Evolutionary conservation across 768 basidiomycete genomes (phyloP).

Genomic region (Lyophyllum semitale): DNA sequence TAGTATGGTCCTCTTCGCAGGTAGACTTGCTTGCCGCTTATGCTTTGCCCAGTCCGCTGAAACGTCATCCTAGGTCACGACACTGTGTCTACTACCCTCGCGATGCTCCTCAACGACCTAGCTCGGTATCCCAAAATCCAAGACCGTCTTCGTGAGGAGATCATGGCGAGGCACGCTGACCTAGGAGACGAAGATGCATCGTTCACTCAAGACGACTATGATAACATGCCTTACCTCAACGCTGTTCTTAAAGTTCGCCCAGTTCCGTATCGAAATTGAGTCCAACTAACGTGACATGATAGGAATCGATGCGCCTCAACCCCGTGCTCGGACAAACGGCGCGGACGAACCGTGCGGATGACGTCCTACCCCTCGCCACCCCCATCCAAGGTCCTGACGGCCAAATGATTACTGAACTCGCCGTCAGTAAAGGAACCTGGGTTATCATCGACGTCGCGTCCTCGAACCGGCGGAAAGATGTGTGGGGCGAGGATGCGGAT

Average conservation of each 20-base stretch:
- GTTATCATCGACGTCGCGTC: slow-evolving; percentile 7
- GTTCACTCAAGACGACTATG: slow-evolving; percentile 7
- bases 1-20: background rate
- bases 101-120: slow-evolving; percentile 6
- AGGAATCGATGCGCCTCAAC: slow-evolving; percentile 9
- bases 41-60: background rate
- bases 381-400: slow-evolving; percentile 1
- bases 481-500: slow-evolving; percentile 8
- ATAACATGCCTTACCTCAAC: slow-evolving; percentile 3
- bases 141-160: slow-evolving; percentile 4
- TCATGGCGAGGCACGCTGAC: slow-evolving; percentile 6
- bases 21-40: background rate
- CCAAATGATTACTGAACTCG: background rate
- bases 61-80: background rate
- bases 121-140: background rate
- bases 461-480: slow-evolving; percentile 6
- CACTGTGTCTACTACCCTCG: slow-evolving; percentile 5
- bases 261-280: background rate
- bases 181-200: slow-evolving; percentile 4
- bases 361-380: background rate
- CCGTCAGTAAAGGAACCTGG: slow-evolving; percentile 6
- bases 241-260: slow-evolving; percentile 1
- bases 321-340: slow-evolving; percentile 6
- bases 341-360: slow-evolving; percentile 3
- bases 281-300: background rate